Percentiles rank a stretch among this genome's conserved stretches.
phyloP scores from a whole-genome alignment of 1,284 basidiomycete genomes.

The Vanrija pseudolonga region DNA sequence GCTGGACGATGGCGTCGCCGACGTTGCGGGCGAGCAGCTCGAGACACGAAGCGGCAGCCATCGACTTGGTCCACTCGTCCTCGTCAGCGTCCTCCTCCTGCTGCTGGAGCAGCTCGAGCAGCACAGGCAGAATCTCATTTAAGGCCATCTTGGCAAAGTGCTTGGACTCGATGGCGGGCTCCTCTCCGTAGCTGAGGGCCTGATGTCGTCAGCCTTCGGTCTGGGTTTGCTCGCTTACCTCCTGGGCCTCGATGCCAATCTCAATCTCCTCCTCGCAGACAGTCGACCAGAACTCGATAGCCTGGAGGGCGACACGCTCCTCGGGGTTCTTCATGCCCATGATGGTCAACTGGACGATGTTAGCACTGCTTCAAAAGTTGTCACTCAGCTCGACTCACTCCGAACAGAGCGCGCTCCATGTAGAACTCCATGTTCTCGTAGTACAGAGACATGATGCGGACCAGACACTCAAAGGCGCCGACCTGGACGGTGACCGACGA shows the following conservation, averaged over 20 bases:
- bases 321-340: slow-evolving; percentile 95
- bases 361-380: slow-evolving; percentile 18
- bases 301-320: slow-evolving; percentile 88
- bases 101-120: slow-evolving; percentile 80
- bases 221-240: slow-evolving; percentile 56
- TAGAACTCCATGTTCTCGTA: slow-evolving; percentile 99
- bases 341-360: slow-evolving; percentile 75
- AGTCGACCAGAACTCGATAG: slow-evolving; percentile 99
- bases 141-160: slow-evolving; percentile 93
- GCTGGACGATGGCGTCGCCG: slow-evolving; percentile 82
- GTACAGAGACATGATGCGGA: slow-evolving; percentile 95
- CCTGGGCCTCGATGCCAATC: slow-evolving; percentile 83
- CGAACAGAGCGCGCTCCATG: slow-evolving; percentile 98
- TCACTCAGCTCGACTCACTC: slow-evolving; percentile 57
- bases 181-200: slow-evolving; percentile 87
- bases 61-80: slow-evolving; percentile 97
- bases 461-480: slow-evolving; percentile 90
- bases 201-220: slow-evolving; percentile 38
- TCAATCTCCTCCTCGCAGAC: slow-evolving; percentile 98
- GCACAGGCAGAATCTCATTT: slow-evolving; percentile 89
- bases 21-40: slow-evolving; percentile 85
- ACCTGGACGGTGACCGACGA: slow-evolving; percentile 74
- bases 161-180: slow-evolving; percentile 80
- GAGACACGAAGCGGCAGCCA: slow-evolving; percentile 95
- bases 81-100: slow-evolving; percentile 98